Conservation (phyloP, 2,329 filamentous ascomycete genomes). For the Epichloe aotearoae region DNA sequence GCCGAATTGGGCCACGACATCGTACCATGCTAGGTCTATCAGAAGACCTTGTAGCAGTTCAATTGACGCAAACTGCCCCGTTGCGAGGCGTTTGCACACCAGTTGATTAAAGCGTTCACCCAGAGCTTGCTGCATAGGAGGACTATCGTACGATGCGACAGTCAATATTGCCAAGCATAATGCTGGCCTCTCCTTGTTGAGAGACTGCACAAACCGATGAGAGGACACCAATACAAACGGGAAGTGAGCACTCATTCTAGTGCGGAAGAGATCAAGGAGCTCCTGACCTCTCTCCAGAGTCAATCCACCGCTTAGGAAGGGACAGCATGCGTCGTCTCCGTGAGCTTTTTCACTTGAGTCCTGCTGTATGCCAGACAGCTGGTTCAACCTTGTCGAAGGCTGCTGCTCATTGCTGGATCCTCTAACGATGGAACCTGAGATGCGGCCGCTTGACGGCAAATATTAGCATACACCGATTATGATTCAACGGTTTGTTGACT, state of each 20-base stretch:
- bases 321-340: conserved; percentile 9
- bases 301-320: conserved; percentile 13
- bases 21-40: conserved; percentile 19
- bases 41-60: conserved; percentile 20
- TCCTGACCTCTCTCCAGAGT: conserved; percentile 13
- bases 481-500: background rate
- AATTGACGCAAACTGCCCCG: conserved; percentile 14
- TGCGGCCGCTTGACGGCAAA: background rate
- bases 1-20: no score
- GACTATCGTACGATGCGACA: conserved; percentile 11
- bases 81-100: conserved; percentile 11
- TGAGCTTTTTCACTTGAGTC: conserved; percentile 6
- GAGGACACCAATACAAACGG: conserved; percentile 17
- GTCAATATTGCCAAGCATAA: conserved; percentile 18
- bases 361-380: background rate
- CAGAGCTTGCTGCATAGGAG: conserved; percentile 13
- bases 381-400: background rate
- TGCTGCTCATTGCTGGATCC: no score
- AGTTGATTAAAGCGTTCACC: conserved; percentile 16
- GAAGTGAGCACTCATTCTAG: conserved; percentile 15
- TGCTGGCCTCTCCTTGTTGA: conserved; percentile 9
- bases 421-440: background rate
- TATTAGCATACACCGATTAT: conserved; percentile 1
- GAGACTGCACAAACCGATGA: background rate
- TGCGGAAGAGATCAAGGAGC: conserved; percentile 13